Conservation (phyloP, 495 filamentous ascomycete genomes). For the Echria macrotheca region DNA sequence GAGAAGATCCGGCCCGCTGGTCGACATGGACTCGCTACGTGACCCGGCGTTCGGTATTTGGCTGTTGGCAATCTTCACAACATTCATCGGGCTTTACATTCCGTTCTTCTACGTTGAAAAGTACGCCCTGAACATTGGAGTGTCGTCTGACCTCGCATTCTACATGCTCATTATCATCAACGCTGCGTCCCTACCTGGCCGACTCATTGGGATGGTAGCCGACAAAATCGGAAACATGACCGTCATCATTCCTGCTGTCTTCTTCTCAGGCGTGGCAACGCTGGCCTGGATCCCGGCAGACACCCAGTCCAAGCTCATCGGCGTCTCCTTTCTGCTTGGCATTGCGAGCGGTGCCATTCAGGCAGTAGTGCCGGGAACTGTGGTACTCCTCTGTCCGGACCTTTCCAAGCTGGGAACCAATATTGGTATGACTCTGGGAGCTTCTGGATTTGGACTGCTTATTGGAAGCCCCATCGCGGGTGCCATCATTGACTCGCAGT, state of each 20-base stretch:
- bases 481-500: slow-evolving; percentile 31
- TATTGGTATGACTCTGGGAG: slow-evolving; percentile 61
- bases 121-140: slow-evolving; percentile 46
- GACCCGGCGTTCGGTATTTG: slow-evolving; percentile 39
- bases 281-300: slow-evolving; percentile 34
- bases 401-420: slow-evolving; percentile 57
- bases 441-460: slow-evolving; percentile 52
- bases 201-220: slow-evolving; percentile 37
- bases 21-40: slow-evolving; percentile 38
- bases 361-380: slow-evolving; percentile 51
- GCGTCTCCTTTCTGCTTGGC: slow-evolving; percentile 38
- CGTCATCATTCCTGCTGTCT: slow-evolving; percentile 26
- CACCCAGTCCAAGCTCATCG: slow-evolving; percentile 31
- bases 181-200: slow-evolving; percentile 40
- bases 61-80: slow-evolving; percentile 51
- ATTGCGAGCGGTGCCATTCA: slow-evolving; percentile 59
- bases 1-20: slow-evolving; percentile 24
- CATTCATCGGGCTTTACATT: slow-evolving; percentile 61
- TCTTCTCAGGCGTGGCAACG: slow-evolving; percentile 25
- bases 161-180: slow-evolving; percentile 47
- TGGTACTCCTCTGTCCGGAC: slow-evolving; percentile 50
- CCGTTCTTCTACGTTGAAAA: slow-evolving; percentile 58
- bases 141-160: slow-evolving; percentile 38
- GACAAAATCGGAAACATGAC: slow-evolving; percentile 33
- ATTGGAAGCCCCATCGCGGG: slow-evolving; percentile 64